Base-by-base conservation (phyloP, 306 rosid genomes). In the Cicer arietinum region DNA sequence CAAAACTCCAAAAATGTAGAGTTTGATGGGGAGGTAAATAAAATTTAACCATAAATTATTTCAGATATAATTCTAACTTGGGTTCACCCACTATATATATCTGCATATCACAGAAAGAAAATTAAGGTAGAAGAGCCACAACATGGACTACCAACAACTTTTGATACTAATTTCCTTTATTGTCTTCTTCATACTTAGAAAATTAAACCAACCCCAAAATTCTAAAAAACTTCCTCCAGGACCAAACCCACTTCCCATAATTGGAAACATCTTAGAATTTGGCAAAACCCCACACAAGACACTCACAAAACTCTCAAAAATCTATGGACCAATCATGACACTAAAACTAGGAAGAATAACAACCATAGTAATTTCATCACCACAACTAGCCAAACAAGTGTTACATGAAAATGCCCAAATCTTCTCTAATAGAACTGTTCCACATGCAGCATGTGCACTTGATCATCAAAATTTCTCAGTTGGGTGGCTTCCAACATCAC, bases 301-400 rank as follows among this genome's bases (percentile, higher is more conserved):
- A 42, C 56, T 73, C 56, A 45, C 75, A 22, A 77, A 56, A 11
- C 75, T 77, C 11, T 67, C 75, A 3, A 35, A 56, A 56, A 45
- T 8, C 6, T 76, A 76, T 76, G 80, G 80, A 25, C 74, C 80
- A 8, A 30, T 76, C 10, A 76, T 76, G 67, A 67, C 51, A n/a
- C 58, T 77, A 0, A 67, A 77, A 18, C 14, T 77, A 1, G 80
- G 80, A 17, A 56, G 7, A 56, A 67, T 7, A 56, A 77, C 75
- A 10, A 67, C 80, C 51, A 67, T 77, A 14, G 60, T 77, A 10
- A 56, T 77, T 7, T 67, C 80, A 7, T 77, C 80, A 5, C 80
- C 80, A 30, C 41, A 56, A 56, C 0, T 57, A 56, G 80, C 80
- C 41, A 77, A 77, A 77, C 42, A 77, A 67, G 74, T 7, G 7